Percentiles rank a stretch among this genome's conserved stretches.
Evolutionary conservation across 129 eudicot species (phyloP).

Genomic region (Tagetes erecta): DNA sequence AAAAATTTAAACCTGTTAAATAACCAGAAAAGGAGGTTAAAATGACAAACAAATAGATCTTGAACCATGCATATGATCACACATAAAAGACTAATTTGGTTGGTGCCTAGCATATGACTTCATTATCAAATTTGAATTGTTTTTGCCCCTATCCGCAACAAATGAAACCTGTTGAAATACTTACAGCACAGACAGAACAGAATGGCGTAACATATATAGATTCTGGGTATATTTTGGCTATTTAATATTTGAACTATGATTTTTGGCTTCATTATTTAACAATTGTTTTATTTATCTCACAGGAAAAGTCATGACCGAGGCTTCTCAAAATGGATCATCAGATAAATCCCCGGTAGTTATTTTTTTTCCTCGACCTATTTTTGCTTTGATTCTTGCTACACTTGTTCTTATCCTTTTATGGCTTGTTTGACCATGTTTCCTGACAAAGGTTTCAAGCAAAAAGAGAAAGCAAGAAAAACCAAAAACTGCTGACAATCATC

Average conservation of each 20-base stretch:
- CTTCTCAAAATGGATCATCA: conserved; percentile 20
- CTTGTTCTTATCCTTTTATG: conserved; percentile 11
- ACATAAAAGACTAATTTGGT: background rate
- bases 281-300: background rate
- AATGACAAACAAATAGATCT: background rate
- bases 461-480: conserved; percentile 30
- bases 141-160: background rate
- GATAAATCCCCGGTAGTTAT: conserved; percentile 32
- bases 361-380: background rate
- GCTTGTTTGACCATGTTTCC: background rate
- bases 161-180: background rate
- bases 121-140: background rate
- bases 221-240: background rate
- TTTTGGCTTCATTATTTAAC: background rate
- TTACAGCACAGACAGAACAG: background rate
- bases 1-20: background rate
- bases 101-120: background rate
- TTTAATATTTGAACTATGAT: background rate
- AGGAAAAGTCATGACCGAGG: background rate
- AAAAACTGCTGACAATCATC: conserved; percentile 14
- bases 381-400: conserved; percentile 4
- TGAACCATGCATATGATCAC: background rate
- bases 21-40: background rate
- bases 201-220: background rate
- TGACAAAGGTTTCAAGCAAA: conserved; percentile 32